Conservation (phyloP, 1,139 yeast species). For the Geotrichum histeridarum region DNA sequence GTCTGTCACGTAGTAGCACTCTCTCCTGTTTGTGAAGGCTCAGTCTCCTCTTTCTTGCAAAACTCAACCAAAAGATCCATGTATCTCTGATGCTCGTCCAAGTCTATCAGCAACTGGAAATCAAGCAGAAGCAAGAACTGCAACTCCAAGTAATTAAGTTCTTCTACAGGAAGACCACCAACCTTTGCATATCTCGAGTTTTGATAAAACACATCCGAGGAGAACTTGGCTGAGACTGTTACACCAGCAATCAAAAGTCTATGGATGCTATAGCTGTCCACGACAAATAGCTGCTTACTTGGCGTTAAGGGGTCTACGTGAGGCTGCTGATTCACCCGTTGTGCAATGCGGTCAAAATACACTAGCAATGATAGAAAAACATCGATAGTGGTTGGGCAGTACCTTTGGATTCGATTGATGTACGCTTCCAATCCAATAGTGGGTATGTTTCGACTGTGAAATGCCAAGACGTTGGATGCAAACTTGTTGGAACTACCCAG, state of each 20-base stretch:
- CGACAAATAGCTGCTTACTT: slow-evolving; percentile 63
- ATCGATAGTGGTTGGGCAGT: slow-evolving; percentile 96
- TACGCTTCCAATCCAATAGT: slow-evolving; percentile 89
- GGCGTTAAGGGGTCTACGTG: background rate
- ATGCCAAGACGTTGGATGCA: slow-evolving; percentile 74
- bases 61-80: slow-evolving; percentile 83
- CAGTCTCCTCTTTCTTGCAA: slow-evolving; percentile 61
- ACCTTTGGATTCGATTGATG: slow-evolving; percentile 80
- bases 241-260: slow-evolving; percentile 92
- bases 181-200: slow-evolving; percentile 95
- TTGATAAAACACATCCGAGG: slow-evolving; percentile 92
- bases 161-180: slow-evolving; percentile 94
- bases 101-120: slow-evolving; percentile 78
- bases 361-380: slow-evolving; percentile 85
- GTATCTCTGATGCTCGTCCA: slow-evolving; percentile 85
- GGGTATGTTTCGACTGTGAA: slow-evolving; percentile 93
- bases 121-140: slow-evolving; percentile 82
- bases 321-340: slow-evolving; percentile 55
- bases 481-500: slow-evolving; percentile 33
- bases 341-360: slow-evolving; percentile 90
- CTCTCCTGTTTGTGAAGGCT: background rate
- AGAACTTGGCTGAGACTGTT: slow-evolving; percentile 91
- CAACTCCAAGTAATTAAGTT: slow-evolving; percentile 83
- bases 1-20: too few species aligned
- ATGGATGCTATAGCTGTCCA: slow-evolving; percentile 95